phyloP scores from a whole-genome alignment of 2,329 filamentous ascomycete species.

The Talaromyces sp. region DNA sequence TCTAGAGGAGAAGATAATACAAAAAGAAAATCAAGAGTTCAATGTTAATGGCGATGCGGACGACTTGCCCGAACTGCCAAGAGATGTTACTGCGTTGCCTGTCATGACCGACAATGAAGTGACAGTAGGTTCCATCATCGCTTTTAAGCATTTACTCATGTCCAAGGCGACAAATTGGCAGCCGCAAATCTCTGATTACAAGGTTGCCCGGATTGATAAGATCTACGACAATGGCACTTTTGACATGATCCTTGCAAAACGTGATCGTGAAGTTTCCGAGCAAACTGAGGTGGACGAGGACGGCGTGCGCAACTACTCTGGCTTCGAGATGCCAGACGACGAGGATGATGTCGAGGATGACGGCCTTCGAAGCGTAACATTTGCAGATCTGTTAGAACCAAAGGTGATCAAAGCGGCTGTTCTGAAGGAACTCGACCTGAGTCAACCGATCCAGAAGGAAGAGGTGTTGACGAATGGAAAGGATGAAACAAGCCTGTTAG shows the following conservation, averaged over 20 bases:
- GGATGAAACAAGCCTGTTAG: conserved; percentile 38
- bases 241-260: conserved; percentile 63
- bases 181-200: conserved; percentile 51
- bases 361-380: conserved; percentile 58
- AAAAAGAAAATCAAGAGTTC: conserved; percentile 19
- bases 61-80: conserved; percentile 48
- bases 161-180: conserved; percentile 48
- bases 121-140: conserved; percentile 41
- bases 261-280: conserved; percentile 59
- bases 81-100: conserved; percentile 64
- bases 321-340: conserved; percentile 70
- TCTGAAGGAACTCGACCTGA: background rate
- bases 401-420: conserved; percentile 56
- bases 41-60: conserved; percentile 29
- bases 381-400: conserved; percentile 64
- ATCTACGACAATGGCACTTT: conserved; percentile 55
- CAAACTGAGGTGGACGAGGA: conserved; percentile 60
- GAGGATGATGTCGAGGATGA: conserved; percentile 52
- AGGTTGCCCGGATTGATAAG: conserved; percentile 64
- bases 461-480: conserved; percentile 23
- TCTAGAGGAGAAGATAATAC: conserved; percentile 17
- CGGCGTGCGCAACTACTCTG: conserved; percentile 70
- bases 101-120: conserved; percentile 33
- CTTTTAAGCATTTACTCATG: conserved; percentile 48
- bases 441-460: conserved; percentile 7